Conservation (phyloP, 2,329 filamentous ascomycete species). For the Fusarium sp. region DNA sequence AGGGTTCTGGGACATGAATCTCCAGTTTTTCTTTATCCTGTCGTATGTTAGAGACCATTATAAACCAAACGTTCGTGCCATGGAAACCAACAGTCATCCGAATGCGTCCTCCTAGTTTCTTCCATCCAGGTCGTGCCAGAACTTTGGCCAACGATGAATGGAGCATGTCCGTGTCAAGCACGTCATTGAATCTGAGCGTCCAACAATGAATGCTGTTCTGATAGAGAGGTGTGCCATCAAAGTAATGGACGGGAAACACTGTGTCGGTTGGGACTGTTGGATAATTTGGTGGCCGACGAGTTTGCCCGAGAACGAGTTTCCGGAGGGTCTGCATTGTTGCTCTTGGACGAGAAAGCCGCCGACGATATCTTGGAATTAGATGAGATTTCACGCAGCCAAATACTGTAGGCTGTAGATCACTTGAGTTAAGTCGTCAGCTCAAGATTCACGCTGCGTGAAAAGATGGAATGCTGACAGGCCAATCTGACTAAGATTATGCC, state of each 20-base stretch:
- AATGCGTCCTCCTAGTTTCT: slow-evolving; percentile 54
- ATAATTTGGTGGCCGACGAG: background rate
- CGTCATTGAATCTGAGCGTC: slow-evolving; percentile 17
- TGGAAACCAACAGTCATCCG: slow-evolving; percentile 8
- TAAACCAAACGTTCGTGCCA: no score
- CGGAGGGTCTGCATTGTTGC: slow-evolving; percentile 3
- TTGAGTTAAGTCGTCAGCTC: background rate
- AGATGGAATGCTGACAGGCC: background rate
- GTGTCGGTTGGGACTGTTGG: slow-evolving; percentile 18
- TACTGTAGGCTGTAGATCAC: background rate
- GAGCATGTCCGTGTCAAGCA: slow-evolving; percentile 54
- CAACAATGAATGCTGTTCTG: slow-evolving; percentile 15
- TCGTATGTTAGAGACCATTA: background rate
- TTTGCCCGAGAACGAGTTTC: slow-evolving; percentile 13
- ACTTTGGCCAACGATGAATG: background rate
- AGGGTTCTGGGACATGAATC: slow-evolving; percentile 48
- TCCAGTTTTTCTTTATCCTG: slow-evolving; percentile 42
- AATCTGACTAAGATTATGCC: background rate
- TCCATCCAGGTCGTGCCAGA: slow-evolving; percentile 54
- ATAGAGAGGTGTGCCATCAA: slow-evolving; percentile 19
- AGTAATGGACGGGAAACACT: slow-evolving; percentile 16
- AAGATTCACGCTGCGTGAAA: background rate
- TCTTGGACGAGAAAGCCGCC: background rate
- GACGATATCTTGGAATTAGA: background rate
- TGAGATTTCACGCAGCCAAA: background rate